Evolutionary conservation across 352 stramenopile species (phyloP), one percentile per base, ranked within the genome.

Genomic region (Aphanomyces invadans): DNA sequence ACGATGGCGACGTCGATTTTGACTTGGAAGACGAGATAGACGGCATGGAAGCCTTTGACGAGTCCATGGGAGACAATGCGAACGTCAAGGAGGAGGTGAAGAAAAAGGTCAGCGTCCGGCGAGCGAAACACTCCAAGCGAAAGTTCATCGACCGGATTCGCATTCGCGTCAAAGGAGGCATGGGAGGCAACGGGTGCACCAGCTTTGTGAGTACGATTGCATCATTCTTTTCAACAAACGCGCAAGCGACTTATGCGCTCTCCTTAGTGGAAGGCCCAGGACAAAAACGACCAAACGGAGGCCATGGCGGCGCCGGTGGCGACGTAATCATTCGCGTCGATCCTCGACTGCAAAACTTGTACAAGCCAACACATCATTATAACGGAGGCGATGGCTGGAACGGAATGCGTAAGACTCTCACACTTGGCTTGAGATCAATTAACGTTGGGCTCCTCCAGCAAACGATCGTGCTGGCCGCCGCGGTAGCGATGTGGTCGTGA

Each of bases 131-230:
- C 74, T 88, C 83, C 32, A 95, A 93, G 80, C 83, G 85, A 15
- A 88, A 89, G 69, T 96, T 96, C 62, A 85, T 96, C 36, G 88
- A 96, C 73, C 82, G 86, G 71, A 92, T 96, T 64, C 80, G 88
- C 45, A 87, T 96, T 53, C 90, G 92, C 49, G 84, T 86, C n/a
- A 94, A 82, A 1, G 88, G 86, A 9, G 88, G 88, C 12, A 83
- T 95, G 60, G 88, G 88, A 36, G 88, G 88, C 69, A 94, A 96
- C 68, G 88, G 88, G 42, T 96, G 88, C 71, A 74, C 80, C 62
- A 95, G 86, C 57, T 95, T 92, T 59, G 88, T 92, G 73, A 81
- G 81, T 83, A 68, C 70, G 73, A 66, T 17, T 29, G 15, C 28
- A 7, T 5, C n/a, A 26, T 9, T 31, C 3, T 5, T 46, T 10